These are phyloP conservation scores for Leccinum fallax DNA, from an alignment of 1,284 basidiomycete genomes.

Conservation along the genomic window DNA sequence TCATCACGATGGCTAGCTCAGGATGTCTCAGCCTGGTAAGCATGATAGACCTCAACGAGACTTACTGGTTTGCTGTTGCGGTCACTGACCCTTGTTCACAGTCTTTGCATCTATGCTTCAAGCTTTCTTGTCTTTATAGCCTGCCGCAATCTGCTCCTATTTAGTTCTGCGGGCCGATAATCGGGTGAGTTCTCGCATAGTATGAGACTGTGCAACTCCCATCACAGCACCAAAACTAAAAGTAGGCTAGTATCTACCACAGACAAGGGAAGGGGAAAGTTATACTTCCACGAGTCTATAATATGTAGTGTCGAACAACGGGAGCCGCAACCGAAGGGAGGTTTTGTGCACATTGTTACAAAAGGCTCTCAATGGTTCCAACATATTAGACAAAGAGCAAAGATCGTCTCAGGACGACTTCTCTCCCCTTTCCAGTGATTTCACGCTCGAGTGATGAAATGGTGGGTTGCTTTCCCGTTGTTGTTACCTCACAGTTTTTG, in stretches of 20 bases:
- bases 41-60: not conserved
- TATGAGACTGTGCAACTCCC: not conserved
- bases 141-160: not conserved
- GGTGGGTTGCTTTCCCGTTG: not conserved
- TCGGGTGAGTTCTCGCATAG: not conserved
- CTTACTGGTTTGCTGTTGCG: not conserved
- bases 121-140: not conserved
- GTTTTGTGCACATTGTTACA: not conserved
- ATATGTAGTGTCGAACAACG: not conserved
- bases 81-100: not conserved
- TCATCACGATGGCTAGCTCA: constrained; percentile 3
- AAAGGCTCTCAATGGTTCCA: no score
- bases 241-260: not conserved
- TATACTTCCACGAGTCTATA: not conserved
- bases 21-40: not conserved
- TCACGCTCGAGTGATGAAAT: not conserved
- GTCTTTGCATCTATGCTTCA: not conserved
- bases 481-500: no score
- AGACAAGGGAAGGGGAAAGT: not conserved
- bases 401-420: not conserved
- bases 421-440: not conserved
- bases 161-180: not conserved
- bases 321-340: not conserved
- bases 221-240: not conserved
- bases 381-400: no score